Conservation (phyloP, 2,329 filamentous ascomycete genomes). For the Nemania diffusa region DNA sequence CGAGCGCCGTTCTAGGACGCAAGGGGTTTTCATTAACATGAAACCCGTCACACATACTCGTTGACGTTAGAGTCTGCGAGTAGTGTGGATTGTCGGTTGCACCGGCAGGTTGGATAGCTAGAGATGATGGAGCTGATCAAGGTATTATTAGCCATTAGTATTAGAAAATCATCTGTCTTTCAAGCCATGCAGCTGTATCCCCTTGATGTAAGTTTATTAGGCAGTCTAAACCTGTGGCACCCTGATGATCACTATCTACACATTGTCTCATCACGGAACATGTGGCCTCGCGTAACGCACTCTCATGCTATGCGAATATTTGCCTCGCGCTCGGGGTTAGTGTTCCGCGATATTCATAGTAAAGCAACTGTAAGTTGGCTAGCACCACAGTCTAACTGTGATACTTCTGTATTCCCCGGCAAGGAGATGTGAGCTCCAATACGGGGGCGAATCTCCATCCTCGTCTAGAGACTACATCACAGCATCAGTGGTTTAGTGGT, state of each 20-base stretch:
- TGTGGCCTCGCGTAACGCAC: background rate
- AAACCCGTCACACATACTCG: background rate
- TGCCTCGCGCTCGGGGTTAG: background rate
- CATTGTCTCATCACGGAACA: background rate
- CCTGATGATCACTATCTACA: background rate
- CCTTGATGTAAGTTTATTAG: no score
- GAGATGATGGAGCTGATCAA: background rate
- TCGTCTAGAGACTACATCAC: background rate
- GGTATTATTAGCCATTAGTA: no score
- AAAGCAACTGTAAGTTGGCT: background rate
- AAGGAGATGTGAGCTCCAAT: background rate
- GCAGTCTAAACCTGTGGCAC: no score
- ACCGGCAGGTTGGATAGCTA: background rate
- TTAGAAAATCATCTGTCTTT: no score
- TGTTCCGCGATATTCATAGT: background rate
- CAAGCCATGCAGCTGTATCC: no score
- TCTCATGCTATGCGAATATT: background rate
- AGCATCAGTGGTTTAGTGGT: constrained; percentile 62
- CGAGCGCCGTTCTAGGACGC: background rate
- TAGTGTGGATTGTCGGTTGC: background rate
- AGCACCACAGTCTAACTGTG: background rate
- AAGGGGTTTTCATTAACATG: background rate
- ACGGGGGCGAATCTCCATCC: background rate
- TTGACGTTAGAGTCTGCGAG: background rate
- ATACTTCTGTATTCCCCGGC: background rate